Evolutionary conservation across 768 basidiomycete genomes (phyloP), one percentile per base, ranked within the genome.

Genomic region (Rhodocollybia butyracea): DNA sequence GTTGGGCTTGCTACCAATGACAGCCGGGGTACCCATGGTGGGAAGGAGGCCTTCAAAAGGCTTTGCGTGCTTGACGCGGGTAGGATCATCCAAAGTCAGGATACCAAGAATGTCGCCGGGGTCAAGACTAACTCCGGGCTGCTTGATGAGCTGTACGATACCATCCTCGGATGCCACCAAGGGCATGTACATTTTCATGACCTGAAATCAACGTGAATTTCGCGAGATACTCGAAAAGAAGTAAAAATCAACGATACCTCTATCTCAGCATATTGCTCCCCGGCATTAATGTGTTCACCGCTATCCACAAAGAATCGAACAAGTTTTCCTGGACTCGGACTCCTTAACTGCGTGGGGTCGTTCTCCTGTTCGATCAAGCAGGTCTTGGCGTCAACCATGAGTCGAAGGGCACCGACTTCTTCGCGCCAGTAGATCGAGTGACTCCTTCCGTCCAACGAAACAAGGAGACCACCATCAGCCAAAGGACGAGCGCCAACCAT

Each of bases 111-210:
- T 94, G 70, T 98, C 97, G 24, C 97, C 97, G 12, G 95, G 93
- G 60, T 96, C 92, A 53, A 99, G 83, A 60, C 92, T 94, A 66
- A 95, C 92, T 64, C 97, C 97, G 54, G 97, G 92, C 69, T 99
- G 97, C 74, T 98, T 99, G 72, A 98, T 92, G 64, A 98, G 85
- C 64, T 96, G 94, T 17, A 95, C 87, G 43, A 88, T 80, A 64
- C 97, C 97, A 68, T 96, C 93, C 69, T 99, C 97, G 2, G 89
- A 83, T 5, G 94, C 94, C 54, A 92, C 85, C 54, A 99, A 83
- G 3, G 94, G 94, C 96, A 99, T 97, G 72, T 97, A 97, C 97
- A 98, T 99, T 77, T 99, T 98, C 94, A 97, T 95, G 58, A 93
- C 91, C 88, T 89, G 52, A 5, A 56, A 38, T 45, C 21, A 32